phyloP scores from a whole-genome alignment of 2,329 filamentous ascomycete species.

The Xylaria arbuscula region DNA sequence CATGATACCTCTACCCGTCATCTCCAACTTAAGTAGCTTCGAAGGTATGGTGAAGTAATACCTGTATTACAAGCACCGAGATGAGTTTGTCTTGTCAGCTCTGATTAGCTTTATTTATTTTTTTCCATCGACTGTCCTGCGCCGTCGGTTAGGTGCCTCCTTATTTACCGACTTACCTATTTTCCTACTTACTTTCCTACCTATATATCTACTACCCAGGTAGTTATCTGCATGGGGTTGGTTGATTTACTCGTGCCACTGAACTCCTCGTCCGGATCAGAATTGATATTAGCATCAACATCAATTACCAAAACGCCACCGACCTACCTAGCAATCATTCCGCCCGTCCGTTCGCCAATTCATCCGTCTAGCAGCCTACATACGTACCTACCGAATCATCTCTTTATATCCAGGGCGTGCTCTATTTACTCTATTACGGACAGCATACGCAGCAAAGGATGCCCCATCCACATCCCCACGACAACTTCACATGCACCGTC shows the following conservation, averaged over 20 bases:
- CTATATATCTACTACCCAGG: background rate
- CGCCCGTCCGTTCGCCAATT: background rate
- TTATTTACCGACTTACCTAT: background rate
- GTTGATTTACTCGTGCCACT: too few relatives aligned
- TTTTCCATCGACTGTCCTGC: background rate
- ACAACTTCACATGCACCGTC: constrained; percentile 65
- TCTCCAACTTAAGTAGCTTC: background rate
- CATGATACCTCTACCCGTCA: background rate
- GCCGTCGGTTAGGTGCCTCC: too few relatives aligned
- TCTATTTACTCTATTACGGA: too few relatives aligned
- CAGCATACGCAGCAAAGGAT: too few relatives aligned
- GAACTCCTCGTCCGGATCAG: background rate
- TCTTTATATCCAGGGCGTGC: background rate
- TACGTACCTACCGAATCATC: background rate
- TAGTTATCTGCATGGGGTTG: background rate
- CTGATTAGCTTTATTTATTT: background rate
- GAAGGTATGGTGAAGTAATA: background rate
- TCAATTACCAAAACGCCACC: background rate
- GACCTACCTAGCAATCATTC: background rate
- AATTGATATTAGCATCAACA: background rate
- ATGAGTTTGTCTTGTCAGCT: background rate
- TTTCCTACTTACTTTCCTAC: background rate
- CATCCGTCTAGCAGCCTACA: background rate
- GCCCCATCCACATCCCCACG: background rate
- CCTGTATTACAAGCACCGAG: background rate